These are phyloP conservation scores for Claviceps maximensis DNA, from an alignment of 2,329 filamentous ascomycete species.

Conservation along the genomic window DNA sequence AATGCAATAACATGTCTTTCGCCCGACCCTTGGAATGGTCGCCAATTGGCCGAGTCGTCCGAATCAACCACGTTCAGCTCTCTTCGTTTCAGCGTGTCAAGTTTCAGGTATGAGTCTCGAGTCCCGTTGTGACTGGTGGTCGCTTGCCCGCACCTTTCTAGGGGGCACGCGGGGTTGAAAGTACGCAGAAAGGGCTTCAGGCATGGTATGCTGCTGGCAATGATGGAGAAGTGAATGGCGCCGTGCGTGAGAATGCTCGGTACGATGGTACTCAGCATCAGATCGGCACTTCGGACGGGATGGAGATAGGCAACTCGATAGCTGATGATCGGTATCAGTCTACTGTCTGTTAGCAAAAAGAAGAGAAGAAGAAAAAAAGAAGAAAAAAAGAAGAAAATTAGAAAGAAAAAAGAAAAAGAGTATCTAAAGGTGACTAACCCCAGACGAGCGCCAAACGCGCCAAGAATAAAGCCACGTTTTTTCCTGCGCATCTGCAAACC, in stretches of 20 bases:
- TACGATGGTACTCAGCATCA: constrained; percentile 1
- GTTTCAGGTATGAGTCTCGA: constrained; percentile 1
- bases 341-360: not conserved
- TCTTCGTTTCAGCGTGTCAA: constrained; percentile 4
- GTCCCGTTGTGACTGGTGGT: not conserved
- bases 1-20: not conserved
- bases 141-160: not conserved
- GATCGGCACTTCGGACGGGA: not conserved
- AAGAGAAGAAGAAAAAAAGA: not conserved
- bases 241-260: constrained; percentile 5
- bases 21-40: constrained; percentile 1
- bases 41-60: constrained; percentile 3
- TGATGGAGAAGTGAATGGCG: constrained; percentile 5
- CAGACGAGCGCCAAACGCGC: constrained; percentile 5
- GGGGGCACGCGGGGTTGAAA: constrained; percentile 1
- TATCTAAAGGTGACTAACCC: not conserved
- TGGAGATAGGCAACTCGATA: constrained; percentile 3
- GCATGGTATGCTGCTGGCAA: constrained; percentile 4
- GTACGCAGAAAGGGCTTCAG: constrained; percentile 6
- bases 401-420: not conserved
- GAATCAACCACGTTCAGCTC: not conserved
- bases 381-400: too few species aligned
- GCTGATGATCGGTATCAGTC: constrained; percentile 1
- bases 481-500: constrained; percentile 3
- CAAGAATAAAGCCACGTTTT: constrained; percentile 3